Base-by-base conservation (phyloP, 2,329 filamentous ascomycete species). In the Xylogone sp. region DNA sequence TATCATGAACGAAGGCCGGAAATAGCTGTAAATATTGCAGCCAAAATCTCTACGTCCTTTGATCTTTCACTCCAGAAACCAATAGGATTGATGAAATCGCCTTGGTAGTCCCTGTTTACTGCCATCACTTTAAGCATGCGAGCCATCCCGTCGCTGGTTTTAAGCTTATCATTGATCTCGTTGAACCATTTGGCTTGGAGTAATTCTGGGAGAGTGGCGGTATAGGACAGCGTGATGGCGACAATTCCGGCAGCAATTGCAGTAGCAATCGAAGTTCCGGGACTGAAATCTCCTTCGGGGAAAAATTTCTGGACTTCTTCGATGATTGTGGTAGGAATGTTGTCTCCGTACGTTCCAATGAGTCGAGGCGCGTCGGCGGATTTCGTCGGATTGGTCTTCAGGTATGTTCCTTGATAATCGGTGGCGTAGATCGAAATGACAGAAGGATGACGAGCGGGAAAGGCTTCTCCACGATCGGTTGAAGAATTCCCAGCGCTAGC, bases 361-460 rank as follows among this genome's bases (percentile, higher is more conserved):
- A 10, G 24, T 27, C 24, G 24, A 27, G 24, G 24, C 10, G 10
- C 24, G 16, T 13, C 42, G 5, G 5, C n/a, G 20, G 42, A 19
- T 43, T 43, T 43, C 42, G 42, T 43, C 16, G 42, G 42, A 21
- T 43, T 43, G 42, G 42, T 19, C 42, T 43, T 43, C 6, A 43
- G 42, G 42, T 43, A 43, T 19, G 42, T 43, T 43, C 42, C 42
- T 43, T 43, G 42, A 43, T 21, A 43, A 13, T 43, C 42, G 20
- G 42, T 43, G 13, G 42, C 42, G 42, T 43, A 43, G 42, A 43
- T 43, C 42, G 42, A 43, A 43, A 43, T 43, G 42, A 43, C 42
- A 43, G 42, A 43, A 43, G n/a, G 42, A 43, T 43, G 42, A 43
- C 42, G 20, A 13, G 42, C 42, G 16, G 42, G 42, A 43, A 43